A percentile compares a stretch with the other conserved stretches of the same genome.
phyloP scores from a whole-genome alignment of 2,329 filamentous ascomycete genomes.

The Venturia asperata region DNA sequence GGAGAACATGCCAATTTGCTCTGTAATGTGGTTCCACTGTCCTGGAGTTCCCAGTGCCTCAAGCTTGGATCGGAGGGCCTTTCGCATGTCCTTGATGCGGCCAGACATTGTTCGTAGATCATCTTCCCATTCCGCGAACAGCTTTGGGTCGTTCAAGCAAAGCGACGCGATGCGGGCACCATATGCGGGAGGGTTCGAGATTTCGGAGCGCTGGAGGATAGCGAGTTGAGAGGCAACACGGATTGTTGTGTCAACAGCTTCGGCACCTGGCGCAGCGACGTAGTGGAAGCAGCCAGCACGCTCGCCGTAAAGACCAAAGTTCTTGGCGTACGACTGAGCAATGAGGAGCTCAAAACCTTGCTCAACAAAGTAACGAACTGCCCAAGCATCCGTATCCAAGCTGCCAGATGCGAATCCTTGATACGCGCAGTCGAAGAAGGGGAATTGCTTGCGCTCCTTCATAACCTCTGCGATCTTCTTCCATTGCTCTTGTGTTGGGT shows the following conservation, averaged over 20 bases:
- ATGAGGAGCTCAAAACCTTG: constrained; percentile 67
- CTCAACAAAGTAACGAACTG: constrained; percentile 90
- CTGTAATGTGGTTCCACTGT: constrained; percentile 93
- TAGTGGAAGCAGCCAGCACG: constrained; percentile 95
- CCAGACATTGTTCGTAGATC: constrained; percentile 92
- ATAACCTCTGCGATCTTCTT: constrained; percentile 76
- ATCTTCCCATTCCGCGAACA: constrained; percentile 88
- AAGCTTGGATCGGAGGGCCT: constrained; percentile 66
- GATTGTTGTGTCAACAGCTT: constrained; percentile 52
- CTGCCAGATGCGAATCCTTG: constrained; percentile 95
- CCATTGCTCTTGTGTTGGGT: constrained; percentile 92
- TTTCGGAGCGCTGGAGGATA: constrained; percentile 92
- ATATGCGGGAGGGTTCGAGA: constrained; percentile 93
- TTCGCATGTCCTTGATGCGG: constrained; percentile 88
- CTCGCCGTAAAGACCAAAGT: constrained; percentile 83
- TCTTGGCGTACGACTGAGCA: constrained; percentile 49
- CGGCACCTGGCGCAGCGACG: constrained; percentile 64
- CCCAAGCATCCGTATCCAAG: constrained; percentile 74
- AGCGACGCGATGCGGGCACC: constrained; percentile 81
- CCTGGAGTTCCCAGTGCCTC: constrained; percentile 82
- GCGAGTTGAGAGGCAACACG: constrained; percentile 82
- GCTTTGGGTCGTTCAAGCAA: constrained; percentile 70
- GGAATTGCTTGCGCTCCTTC: constrained; percentile 74
- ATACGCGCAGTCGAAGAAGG: constrained; percentile 97
- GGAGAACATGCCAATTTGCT: constrained; percentile 99